Base-by-base conservation (phyloP, 495 filamentous ascomycete species). In the Aspergillus indologenus region DNA sequence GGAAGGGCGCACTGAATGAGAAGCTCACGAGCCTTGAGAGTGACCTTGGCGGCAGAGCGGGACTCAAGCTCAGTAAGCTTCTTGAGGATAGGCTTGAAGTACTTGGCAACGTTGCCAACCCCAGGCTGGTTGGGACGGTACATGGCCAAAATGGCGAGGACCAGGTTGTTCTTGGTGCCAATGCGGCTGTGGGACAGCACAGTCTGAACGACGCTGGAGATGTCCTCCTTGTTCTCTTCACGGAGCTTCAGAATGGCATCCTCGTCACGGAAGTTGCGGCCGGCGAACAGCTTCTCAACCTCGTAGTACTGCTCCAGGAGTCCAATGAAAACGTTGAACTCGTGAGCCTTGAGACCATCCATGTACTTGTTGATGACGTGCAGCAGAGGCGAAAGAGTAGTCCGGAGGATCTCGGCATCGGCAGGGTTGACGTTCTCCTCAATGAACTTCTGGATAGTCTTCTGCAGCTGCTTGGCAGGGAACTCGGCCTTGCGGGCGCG, bases 1-100 rank as follows among this genome's bases (percentile, higher is more conserved):
- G 94, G 94, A 68, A 98, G 82, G 31, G 94, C 92, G 63, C 91
- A 97, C 75, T 98, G 94, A 58, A 98, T 98, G 50, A 98, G 83
- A 26, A 98, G 87, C 73, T 98, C 94, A 64, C 94, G 89, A 34
- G 94, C 93, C 80, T 98, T 98, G 65, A 98, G 83, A 0, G 93
- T 89, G 34, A 98, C 92, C 85, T 98, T 98, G 56, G 94, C 89
- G 15, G 91, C 92, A 48, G 89, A 79, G 55, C 94, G 86, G 26
- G 88, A 90, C 75, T 98, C 94, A 11, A 98, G 82, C 62, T 98
- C 94, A 0, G 94, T 90, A 56, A 98, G 79, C 72, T 89, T 91
- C 71, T 87, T 86, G 17, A 98, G 79, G 34, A 90, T 80, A 3
- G 87, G 85, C 61, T 90, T 87, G 76, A 98, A 92, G 73, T 92